phyloP scores from a whole-genome alignment of 345 rosid species.

The Gossypium rotundifolium region DNA sequence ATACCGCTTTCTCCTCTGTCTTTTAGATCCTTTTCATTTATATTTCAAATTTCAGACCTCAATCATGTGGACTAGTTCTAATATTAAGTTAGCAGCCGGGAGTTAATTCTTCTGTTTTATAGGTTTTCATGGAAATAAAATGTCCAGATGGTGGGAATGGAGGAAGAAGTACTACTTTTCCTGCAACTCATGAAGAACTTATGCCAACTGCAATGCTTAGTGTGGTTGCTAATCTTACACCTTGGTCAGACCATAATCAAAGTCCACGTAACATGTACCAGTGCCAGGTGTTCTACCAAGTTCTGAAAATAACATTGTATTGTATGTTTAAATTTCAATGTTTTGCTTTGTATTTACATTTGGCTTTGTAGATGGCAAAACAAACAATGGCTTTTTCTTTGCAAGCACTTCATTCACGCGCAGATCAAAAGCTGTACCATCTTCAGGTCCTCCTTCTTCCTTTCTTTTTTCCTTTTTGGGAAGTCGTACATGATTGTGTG shows the following conservation, averaged over 20 bases:
- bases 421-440: constrained; percentile 94
- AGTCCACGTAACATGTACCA: constrained; percentile 99
- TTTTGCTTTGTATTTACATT: neutral
- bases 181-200: constrained; percentile 94
- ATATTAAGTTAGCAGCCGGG: constrained; percentile 9
- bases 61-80: constrained; percentile 3
- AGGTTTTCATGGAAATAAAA: constrained; percentile 97
- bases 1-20: neutral
- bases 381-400: constrained; percentile 94
- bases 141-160: constrained; percentile 98
- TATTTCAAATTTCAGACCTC: neutral
- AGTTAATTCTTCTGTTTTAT: constrained; percentile 17
- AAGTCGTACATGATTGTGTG: neutral
- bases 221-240: constrained; percentile 96
- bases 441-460: constrained; percentile 52
- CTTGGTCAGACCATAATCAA: constrained; percentile 98
- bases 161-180: constrained; percentile 59
- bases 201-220: constrained; percentile 94
- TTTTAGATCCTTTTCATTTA: neutral
- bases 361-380: constrained; percentile 73
- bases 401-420: constrained; percentile 73
- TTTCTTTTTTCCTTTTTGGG: neutral
- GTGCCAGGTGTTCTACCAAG: constrained; percentile 59
- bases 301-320: neutral
- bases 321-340: constrained; percentile 10